A percentile compares a stretch with the other conserved stretches of the same genome.
These are phyloP conservation scores for Udeniomyces megalosporus DNA, from an alignment of 768 basidiomycete genomes.

Conservation along the genomic window DNA sequence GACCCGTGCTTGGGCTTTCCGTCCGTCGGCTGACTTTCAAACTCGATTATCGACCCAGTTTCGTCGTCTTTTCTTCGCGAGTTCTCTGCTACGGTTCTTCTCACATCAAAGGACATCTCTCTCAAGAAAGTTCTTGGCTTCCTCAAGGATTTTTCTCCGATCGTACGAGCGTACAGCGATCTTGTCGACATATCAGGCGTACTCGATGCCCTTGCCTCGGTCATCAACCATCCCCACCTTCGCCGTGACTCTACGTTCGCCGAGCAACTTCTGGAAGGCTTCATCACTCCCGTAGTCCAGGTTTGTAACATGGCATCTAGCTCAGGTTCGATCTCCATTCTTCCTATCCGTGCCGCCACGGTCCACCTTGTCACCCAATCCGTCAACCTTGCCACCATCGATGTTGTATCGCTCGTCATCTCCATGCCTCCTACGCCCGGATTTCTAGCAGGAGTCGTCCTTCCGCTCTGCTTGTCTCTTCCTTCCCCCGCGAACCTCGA, in stretches of 20 bases:
- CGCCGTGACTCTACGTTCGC: slow-evolving; percentile 41
- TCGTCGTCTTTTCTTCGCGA: slow-evolving; percentile 25
- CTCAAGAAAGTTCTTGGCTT: slow-evolving; percentile 41
- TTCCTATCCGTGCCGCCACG: slow-evolving; percentile 28
- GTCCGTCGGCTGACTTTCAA: no score
- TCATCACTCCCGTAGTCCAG: slow-evolving; percentile 32
- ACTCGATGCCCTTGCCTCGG: slow-evolving; percentile 38
- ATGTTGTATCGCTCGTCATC: slow-evolving; percentile 44
- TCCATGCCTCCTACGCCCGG: slow-evolving; percentile 41
- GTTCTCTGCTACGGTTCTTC: slow-evolving; percentile 38
- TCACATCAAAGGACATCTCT: slow-evolving; percentile 32
- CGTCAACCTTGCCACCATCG: slow-evolving; percentile 38
- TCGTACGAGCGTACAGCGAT: slow-evolving; percentile 39
- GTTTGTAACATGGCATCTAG: slow-evolving; percentile 37
- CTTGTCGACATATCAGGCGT: slow-evolving; percentile 45
- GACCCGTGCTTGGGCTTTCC: no score
- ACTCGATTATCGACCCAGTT: slow-evolving; percentile 14
- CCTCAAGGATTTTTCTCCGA: slow-evolving; percentile 41
- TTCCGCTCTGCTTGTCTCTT: slow-evolving; percentile 45
- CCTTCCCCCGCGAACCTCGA: slow-evolving; percentile 38
- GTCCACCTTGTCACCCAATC: slow-evolving; percentile 29
- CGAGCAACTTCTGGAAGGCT: slow-evolving; percentile 26
- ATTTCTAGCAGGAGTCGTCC: slow-evolving; percentile 47
- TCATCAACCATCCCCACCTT: slow-evolving; percentile 37
- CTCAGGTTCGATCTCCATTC: slow-evolving; percentile 32